A percentile compares a stretch with the other conserved stretches of the same genome.
Evolutionary conservation across 768 basidiomycete species (phyloP).

Genomic region (Inosperma sp.): DNA sequence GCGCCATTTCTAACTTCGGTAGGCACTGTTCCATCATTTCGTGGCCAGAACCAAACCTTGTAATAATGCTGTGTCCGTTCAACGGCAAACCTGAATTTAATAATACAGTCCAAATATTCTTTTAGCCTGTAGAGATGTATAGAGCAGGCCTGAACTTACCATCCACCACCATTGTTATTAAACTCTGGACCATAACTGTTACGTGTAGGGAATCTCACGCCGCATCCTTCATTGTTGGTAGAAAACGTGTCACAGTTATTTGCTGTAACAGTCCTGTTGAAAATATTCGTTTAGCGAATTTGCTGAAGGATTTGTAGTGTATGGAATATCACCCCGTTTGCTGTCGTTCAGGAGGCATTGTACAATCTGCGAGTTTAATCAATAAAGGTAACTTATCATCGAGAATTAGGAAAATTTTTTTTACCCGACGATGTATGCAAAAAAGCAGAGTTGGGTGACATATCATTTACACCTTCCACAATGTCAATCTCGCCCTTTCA

Average conservation of each 20-base stretch:
- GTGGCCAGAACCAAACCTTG: constrained; percentile 71
- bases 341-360: constrained; percentile 27
- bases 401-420: constrained; percentile 38
- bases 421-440: constrained; percentile 41
- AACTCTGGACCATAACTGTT: constrained; percentile 55
- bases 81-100: constrained; percentile 50
- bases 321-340: constrained; percentile 39
- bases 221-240: constrained; percentile 28
- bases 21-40: constrained; percentile 46
- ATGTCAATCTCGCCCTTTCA: constrained; percentile 34
- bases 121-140: too few species aligned
- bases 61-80: constrained; percentile 56
- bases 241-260: constrained; percentile 22
- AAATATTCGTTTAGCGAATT: constrained; percentile 10
- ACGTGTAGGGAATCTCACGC: constrained; percentile 27
- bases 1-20: constrained; percentile 41
- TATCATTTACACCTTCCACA: constrained; percentile 35
- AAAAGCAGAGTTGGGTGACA: constrained; percentile 28
- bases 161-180: constrained; percentile 58
- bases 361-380: constrained; percentile 20
- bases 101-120: not conserved
- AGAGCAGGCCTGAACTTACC: constrained; percentile 33
- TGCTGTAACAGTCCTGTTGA: constrained; percentile 23
- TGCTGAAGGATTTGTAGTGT: too few species aligned
- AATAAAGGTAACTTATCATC: constrained; percentile 31